phyloP scores from a whole-genome alignment of 2,329 filamentous ascomycete species.

The Alternaria ethzedia region DNA sequence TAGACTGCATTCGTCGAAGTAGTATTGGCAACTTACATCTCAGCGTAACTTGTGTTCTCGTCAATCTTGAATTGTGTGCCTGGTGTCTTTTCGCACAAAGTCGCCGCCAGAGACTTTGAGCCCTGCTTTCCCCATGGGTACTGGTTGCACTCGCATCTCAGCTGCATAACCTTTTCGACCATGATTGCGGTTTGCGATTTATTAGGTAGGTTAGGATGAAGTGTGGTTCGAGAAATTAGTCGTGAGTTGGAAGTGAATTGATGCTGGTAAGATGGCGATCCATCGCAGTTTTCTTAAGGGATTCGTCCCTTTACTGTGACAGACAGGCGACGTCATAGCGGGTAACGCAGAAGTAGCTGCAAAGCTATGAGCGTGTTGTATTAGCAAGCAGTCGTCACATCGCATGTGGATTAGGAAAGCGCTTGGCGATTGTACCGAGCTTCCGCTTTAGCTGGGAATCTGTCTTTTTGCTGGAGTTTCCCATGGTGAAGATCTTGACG shows the following conservation, averaged over 20 bases:
- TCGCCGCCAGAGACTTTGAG: slow-evolving; percentile 68
- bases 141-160: slow-evolving; percentile 63
- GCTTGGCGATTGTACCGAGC: slow-evolving; percentile 7
- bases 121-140: slow-evolving; percentile 77
- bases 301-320: slow-evolving; percentile 28
- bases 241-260: not conserved
- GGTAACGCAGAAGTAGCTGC: slow-evolving; percentile 18
- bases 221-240: not conserved
- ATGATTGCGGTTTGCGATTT: slow-evolving; percentile 39
- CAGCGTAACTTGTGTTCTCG: slow-evolving; percentile 67
- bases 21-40: slow-evolving; percentile 52
- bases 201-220: not conserved
- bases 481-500: not conserved
- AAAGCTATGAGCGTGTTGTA: slow-evolving; percentile 6
- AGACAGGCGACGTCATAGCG: slow-evolving; percentile 40
- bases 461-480: not conserved
- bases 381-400: slow-evolving; percentile 19
- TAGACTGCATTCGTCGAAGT: not conserved
- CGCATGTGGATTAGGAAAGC: not conserved
- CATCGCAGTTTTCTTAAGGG: slow-evolving; percentile 6
- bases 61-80: slow-evolving; percentile 69
- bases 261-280: not conserved
- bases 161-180: slow-evolving; percentile 59
- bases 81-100: slow-evolving; percentile 69
- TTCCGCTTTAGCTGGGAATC: not conserved